Conservation (phyloP, 2,329 filamentous ascomycete genomes). For the Aspergillus sp. region DNA sequence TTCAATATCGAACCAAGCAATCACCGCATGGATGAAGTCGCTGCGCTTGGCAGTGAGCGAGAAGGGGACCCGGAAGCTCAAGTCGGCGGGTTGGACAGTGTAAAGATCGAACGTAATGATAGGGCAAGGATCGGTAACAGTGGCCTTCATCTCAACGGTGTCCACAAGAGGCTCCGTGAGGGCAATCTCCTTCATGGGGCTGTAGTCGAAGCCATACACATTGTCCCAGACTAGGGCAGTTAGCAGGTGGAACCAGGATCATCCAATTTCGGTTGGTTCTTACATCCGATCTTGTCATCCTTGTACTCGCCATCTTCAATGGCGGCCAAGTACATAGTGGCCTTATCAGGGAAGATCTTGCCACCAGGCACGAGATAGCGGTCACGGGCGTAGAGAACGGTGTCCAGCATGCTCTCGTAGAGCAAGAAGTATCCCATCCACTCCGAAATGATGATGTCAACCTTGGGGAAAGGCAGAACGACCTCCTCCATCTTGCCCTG, state of each 20-base stretch:
- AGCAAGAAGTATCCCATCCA: slow-evolving; percentile 99
- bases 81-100: slow-evolving; percentile 78
- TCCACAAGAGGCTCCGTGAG: slow-evolving; percentile 96
- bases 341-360: slow-evolving; percentile 98
- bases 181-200: slow-evolving; percentile 87
- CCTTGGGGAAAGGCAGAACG: slow-evolving; percentile 84
- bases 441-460: slow-evolving; percentile 99
- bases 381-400: slow-evolving; percentile 93
- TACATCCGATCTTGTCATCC: slow-evolving; percentile 99
- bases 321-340: slow-evolving; percentile 92
- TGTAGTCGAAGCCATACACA: slow-evolving; percentile 97
- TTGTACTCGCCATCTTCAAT: slow-evolving; percentile 99
- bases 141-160: slow-evolving; percentile 94
- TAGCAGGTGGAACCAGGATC: slow-evolving; percentile 13
- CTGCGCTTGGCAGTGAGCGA: slow-evolving; percentile 74
- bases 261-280: slow-evolving; percentile 18
- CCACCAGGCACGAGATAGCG: slow-evolving; percentile 82
- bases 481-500: slow-evolving; percentile 99
- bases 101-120: slow-evolving; percentile 91
- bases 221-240: slow-evolving; percentile 86
- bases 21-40: slow-evolving; percentile 94
- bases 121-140: slow-evolving; percentile 84
- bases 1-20: slow-evolving; percentile 99
- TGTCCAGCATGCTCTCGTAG: slow-evolving; percentile 99
- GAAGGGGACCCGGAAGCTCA: slow-evolving; percentile 80